A percentile compares a stretch with the other conserved stretches of the same genome.
Evolutionary conservation across 2,329 filamentous ascomycete species (phyloP).

Genomic region (Hymenoscyphus repandus): DNA sequence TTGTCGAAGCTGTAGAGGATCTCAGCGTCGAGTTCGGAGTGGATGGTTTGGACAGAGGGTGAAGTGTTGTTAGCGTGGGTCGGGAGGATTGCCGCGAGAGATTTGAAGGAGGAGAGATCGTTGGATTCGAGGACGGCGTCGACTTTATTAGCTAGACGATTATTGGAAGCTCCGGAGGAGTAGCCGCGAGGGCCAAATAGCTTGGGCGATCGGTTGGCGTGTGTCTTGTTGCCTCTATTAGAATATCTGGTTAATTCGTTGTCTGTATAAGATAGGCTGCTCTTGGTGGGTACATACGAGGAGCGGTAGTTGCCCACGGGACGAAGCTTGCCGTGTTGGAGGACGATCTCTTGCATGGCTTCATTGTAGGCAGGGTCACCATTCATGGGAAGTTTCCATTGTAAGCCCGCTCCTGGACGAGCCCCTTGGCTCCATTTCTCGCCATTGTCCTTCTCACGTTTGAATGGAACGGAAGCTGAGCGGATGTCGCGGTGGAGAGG

Average conservation of each 20-base stretch:
- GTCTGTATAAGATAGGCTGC: not conserved
- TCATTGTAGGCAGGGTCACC: not conserved
- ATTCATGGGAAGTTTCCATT: not conserved
- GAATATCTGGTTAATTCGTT: not conserved
- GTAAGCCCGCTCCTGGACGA: slow-evolving; percentile 19
- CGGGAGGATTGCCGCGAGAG: slow-evolving; percentile 28
- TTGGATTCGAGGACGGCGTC: slow-evolving; percentile 21
- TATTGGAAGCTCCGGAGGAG: not conserved
- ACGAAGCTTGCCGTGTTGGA: slow-evolving; percentile 22
- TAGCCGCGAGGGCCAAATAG: slow-evolving; percentile 8
- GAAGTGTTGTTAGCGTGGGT: slow-evolving; percentile 24
- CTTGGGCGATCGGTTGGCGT: slow-evolving; percentile 23
- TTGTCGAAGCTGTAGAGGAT: slow-evolving; percentile 30
- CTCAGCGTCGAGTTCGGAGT: slow-evolving; percentile 15
- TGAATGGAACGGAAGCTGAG: slow-evolving; percentile 24
- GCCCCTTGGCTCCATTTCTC: slow-evolving; percentile 27
- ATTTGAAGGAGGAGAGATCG: slow-evolving; percentile 24
- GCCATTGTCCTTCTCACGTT: slow-evolving; percentile 28
- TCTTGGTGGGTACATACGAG: slow-evolving; percentile 10
- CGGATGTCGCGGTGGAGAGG: slow-evolving; percentile 28
- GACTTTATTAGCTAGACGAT: slow-evolving; percentile 20
- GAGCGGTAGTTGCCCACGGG: slow-evolving; percentile 22
- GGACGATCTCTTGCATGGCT: not conserved
- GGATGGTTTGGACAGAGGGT: slow-evolving; percentile 18
- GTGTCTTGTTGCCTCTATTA: slow-evolving; percentile 14